Conservation (phyloP, 768 basidiomycete genomes). For the Podaxis sp. region DNA sequence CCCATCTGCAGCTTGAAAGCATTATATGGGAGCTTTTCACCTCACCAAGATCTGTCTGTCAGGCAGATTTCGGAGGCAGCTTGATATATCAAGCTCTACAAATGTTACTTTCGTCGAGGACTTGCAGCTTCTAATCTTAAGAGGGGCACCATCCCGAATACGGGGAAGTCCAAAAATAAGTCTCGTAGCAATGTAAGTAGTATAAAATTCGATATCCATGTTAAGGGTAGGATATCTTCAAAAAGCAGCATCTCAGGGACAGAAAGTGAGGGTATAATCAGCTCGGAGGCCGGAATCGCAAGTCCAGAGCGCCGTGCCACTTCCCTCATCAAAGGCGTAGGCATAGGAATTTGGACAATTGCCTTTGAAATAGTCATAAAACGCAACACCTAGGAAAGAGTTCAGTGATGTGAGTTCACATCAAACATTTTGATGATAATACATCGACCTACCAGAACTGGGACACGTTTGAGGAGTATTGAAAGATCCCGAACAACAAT, state of each 20-base stretch:
- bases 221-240: neutral
- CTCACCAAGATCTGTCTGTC: no score
- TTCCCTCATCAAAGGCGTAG: constrained; percentile 57
- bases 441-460: constrained; percentile 30
- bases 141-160: no score
- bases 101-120: no score
- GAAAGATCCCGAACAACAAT: constrained; percentile 64
- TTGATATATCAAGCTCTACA: no score
- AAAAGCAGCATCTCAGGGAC: constrained; percentile 29
- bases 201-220: no score
- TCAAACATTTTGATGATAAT: neutral
- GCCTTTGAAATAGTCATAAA: constrained; percentile 41
- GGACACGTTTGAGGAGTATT: constrained; percentile 57
- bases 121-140: no score
- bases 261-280: constrained; percentile 52
- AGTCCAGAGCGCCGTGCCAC: constrained; percentile 50
- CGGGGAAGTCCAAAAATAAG: no score
- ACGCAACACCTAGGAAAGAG: neutral
- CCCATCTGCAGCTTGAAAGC: no score
- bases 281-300: constrained; percentile 42
- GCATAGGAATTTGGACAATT: constrained; percentile 51
- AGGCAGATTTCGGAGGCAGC: no score
- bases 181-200: no score
- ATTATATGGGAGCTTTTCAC: no score
- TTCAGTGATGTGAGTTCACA: neutral